These are phyloP conservation scores for Geotrichum candidum DNA, from an alignment of 1,139 yeast genomes.

Conservation along the genomic window DNA sequence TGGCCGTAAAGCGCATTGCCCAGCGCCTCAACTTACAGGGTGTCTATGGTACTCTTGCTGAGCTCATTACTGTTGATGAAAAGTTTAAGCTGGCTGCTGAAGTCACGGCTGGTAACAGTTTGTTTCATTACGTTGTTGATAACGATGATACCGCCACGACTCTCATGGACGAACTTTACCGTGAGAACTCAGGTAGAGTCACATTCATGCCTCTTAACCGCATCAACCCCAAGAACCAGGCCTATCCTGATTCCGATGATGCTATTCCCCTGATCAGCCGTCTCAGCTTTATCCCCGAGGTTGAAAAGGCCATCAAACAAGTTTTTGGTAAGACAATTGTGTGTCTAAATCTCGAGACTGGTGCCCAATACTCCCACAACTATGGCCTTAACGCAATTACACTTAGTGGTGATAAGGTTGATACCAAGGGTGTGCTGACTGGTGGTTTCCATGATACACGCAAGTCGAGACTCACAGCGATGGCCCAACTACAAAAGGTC, in stretches of 20 bases:
- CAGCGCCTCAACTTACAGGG: constrained; percentile 46
- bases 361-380: constrained; percentile 59
- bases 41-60: constrained; percentile 82
- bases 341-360: constrained; percentile 61
- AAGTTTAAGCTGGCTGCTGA: constrained; percentile 84
- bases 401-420: constrained; percentile 85
- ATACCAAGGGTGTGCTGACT: constrained; percentile 71
- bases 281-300: constrained; percentile 51
- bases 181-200: constrained; percentile 71
- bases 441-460: constrained; percentile 83
- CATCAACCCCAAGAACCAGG: constrained; percentile 38
- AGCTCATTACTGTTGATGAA: constrained; percentile 70
- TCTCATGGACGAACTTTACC: constrained; percentile 69
- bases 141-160: constrained; percentile 76
- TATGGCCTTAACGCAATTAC: constrained; percentile 74
- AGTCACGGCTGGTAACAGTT: constrained; percentile 78
- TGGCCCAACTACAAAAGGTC: constrained; percentile 46
- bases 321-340: constrained; percentile 80
- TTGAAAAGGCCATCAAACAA: constrained; percentile 58
- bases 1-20: constrained; percentile 57
- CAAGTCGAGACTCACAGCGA: constrained; percentile 63
- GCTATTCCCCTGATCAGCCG: constrained; percentile 69
- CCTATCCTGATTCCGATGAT: constrained; percentile 50
- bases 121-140: constrained; percentile 87
- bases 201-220: constrained; percentile 88